These are phyloP conservation scores for Macaranga tanarius DNA, from an alignment of 441 rosid genomes.

Conservation along the genomic window DNA sequence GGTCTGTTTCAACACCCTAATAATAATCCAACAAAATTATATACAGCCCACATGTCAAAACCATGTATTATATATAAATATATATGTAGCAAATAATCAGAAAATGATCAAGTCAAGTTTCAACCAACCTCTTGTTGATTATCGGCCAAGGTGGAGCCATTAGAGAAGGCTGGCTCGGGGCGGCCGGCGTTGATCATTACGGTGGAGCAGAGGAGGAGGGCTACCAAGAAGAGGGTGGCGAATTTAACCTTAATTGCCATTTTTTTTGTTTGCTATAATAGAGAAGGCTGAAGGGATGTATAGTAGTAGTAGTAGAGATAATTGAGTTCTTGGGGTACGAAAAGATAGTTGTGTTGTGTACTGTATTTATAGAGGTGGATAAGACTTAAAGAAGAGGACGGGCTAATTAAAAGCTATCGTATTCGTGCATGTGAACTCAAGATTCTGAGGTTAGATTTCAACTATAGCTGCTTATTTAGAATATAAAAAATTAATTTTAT, in stretches of 20 bases:
- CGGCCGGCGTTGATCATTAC: slow-evolving; percentile 9
- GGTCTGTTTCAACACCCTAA: slow-evolving; percentile 32
- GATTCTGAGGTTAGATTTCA: slow-evolving; percentile 1
- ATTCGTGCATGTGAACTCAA: slow-evolving; percentile 18
- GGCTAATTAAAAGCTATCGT: neutral
- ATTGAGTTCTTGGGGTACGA: neutral
- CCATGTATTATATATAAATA: neutral
- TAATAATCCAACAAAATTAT: neutral
- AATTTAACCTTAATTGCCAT: slow-evolving; percentile 4
- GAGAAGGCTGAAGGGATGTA: neutral
- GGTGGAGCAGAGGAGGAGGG: slow-evolving; percentile 18
- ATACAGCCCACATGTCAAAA: slow-evolving; percentile 8
- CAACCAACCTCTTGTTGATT: neutral
- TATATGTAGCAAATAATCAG: neutral
- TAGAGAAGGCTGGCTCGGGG: slow-evolving; percentile 12
- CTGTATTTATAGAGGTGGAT: slow-evolving; percentile 17
- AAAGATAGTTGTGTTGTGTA: neutral
- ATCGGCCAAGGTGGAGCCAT: neutral
- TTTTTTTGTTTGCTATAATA: neutral
- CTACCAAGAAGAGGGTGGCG: neutral
- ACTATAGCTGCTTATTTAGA: slow-evolving; percentile 12
- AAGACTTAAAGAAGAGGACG: neutral
- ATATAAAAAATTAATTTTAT: neutral
- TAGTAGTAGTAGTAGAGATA: neutral
- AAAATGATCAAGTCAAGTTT: neutral